Evolutionary conservation across 2,329 filamentous ascomycete species (phyloP), one percentile per base, ranked within the genome.

Genomic region (Pleoardoris graminearum): DNA sequence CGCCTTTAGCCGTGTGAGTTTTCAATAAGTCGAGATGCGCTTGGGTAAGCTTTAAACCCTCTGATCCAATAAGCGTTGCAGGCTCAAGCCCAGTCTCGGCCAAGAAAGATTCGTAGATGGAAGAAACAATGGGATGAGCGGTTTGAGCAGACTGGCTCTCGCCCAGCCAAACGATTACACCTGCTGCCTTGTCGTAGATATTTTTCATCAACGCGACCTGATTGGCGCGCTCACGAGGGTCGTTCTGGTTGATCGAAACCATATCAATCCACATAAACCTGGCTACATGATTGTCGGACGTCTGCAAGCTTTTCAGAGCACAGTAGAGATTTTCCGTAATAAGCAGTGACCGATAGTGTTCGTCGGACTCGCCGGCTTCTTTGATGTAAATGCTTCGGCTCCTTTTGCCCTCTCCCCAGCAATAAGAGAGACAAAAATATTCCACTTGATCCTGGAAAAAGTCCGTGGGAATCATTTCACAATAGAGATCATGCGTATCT

Each of bases 141-240:
- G 10, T 25, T 14, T 17, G 23, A 21, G 22, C 17, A 10, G 32
- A 42, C 27, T 37, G 3, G 19, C 21, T 49, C 29, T 52, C 48
- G 8, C 62, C 62, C n/a, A 68, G 50, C 65, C 65, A 69, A 12
- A 65, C 61, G 16, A 66, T 51, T n/a, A 70, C 66, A 7, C 50
- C 23, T 32, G 61, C 54, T 1, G 65, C 62, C 8, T 54, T 58
- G 35, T 60, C 54, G 32, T 65, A 69, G n/a, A 70, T 67, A 19
- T 54, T 59, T 35, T 54, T 60, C 65, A 67, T 69, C 35, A 65
- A 58, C 4, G 29, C 38, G 23, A 70, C 66, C 55, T 68, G 63
- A 14, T 51, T 23, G 22, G 55, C 50, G 41, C 60, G 57, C 54
- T 70, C 62, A 43, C 38, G 50, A 29, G 59, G 51, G 48, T 67